These are phyloP conservation scores for Ophiognomonia clavigignenti-juglandacearum DNA, from an alignment of 2,329 filamentous ascomycete genomes.

Conservation along the genomic window DNA sequence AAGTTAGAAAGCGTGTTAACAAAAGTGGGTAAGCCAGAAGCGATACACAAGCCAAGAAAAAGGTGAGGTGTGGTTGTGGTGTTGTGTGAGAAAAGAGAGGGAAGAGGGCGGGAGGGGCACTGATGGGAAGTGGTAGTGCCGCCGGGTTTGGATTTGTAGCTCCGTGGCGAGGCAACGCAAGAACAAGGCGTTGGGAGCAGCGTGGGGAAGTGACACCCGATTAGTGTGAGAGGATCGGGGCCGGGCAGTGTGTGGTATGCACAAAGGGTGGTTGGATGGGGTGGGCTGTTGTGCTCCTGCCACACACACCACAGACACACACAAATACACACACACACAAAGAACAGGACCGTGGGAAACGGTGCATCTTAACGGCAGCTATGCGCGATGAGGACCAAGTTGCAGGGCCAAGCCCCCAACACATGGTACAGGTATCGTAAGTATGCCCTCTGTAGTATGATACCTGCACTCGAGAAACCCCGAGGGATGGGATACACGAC, in stretches of 20 bases:
- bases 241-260: no score
- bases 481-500: neutral
- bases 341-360: neutral
- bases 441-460: no score
- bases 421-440: no score
- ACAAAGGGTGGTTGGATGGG: slow-evolving; percentile 5
- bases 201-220: slow-evolving; percentile 12
- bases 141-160: slow-evolving; percentile 12
- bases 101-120: slow-evolving; percentile 10
- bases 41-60: slow-evolving; percentile 3
- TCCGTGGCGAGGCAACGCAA: slow-evolving; percentile 12
- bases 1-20: slow-evolving; percentile 33
- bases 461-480: no score
- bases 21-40: slow-evolving; percentile 1
- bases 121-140: slow-evolving; percentile 11
- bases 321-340: no score
- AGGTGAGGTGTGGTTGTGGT: no score
- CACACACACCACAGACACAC: no score
- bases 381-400: neutral
- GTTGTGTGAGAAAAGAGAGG: slow-evolving; percentile 1
- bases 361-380: slow-evolving; percentile 1
- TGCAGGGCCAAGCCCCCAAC: no score
- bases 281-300: slow-evolving; percentile 5
- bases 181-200: slow-evolving; percentile 5
- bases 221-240: slow-evolving; percentile 10